Percentiles rank a stretch among this genome's conserved stretches.
Conservation (phyloP, 2,329 filamentous ascomycete species). For the Calonectria multiphialidica region DNA sequence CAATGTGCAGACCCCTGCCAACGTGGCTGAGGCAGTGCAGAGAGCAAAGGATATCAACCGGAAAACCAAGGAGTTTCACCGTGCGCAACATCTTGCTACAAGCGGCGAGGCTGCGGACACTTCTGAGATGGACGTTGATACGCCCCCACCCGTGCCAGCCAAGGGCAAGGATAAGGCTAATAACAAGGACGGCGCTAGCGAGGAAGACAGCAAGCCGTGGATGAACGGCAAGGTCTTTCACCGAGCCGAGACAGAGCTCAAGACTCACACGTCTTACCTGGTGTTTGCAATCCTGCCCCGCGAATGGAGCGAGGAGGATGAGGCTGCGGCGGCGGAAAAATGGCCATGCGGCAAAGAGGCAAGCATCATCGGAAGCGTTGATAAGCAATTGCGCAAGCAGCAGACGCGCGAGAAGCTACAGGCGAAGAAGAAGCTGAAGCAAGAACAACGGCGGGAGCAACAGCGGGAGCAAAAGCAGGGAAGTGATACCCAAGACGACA, state of each 20-base stretch:
- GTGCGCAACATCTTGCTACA: constrained; percentile 41
- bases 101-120: constrained; percentile 39
- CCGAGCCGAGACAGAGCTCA: constrained; percentile 87
- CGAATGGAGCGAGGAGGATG: constrained; percentile 87
- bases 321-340: constrained; percentile 72
- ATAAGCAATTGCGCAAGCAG: constrained; percentile 67
- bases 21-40: constrained; percentile 82
- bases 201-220: constrained; percentile 66
- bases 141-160: constrained; percentile 41
- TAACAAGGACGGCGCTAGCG: constrained; percentile 39
- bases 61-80: constrained; percentile 75
- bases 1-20: constrained; percentile 76
- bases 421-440: constrained; percentile 59
- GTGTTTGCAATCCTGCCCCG: constrained; percentile 92
- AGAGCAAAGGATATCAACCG: constrained; percentile 81
- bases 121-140: constrained; percentile 57
- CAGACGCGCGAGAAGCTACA: constrained; percentile 66
- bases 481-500: constrained; percentile 35
- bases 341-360: constrained; percentile 72
- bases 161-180: constrained; percentile 39
- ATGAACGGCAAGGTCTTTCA: constrained; percentile 84
- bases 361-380: constrained; percentile 64
- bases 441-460: constrained; percentile 15
- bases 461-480: neutral
- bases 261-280: constrained; percentile 97